A percentile compares a stretch with the other conserved stretches of the same genome.
Conservation (phyloP, 2,329 filamentous ascomycete species). For the Fusarium sp. region DNA sequence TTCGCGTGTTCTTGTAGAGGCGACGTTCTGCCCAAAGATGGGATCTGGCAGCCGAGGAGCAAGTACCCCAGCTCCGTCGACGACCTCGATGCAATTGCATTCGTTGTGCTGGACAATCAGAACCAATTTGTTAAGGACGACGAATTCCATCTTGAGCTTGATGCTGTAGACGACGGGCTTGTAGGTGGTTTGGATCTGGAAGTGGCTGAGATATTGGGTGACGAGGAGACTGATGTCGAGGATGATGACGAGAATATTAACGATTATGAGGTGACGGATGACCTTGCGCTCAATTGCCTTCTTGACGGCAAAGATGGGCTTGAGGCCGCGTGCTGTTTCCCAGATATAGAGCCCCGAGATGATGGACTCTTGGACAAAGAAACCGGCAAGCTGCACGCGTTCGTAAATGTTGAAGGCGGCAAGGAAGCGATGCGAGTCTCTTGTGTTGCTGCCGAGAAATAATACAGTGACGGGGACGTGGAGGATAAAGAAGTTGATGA, state of each 20-base stretch:
- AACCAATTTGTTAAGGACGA: slow-evolving; percentile 38
- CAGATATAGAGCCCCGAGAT: slow-evolving; percentile 39
- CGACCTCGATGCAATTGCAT: slow-evolving; percentile 38
- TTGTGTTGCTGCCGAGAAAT: slow-evolving; percentile 37
- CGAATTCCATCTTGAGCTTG: slow-evolving; percentile 42
- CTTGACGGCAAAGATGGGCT: slow-evolving; percentile 35
- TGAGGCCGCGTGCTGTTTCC: slow-evolving; percentile 34
- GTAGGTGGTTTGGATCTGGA: slow-evolving; percentile 41
- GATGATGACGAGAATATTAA: slow-evolving; percentile 40
- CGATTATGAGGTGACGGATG: slow-evolving; percentile 34
- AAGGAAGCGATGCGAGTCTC: slow-evolving; percentile 18
- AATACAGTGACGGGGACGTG: slow-evolving; percentile 34
- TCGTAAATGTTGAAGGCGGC: slow-evolving; percentile 39
- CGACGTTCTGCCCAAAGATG: neutral
- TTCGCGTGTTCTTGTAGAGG: slow-evolving; percentile 17
- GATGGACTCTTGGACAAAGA: slow-evolving; percentile 37
- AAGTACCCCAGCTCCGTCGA: slow-evolving; percentile 16
- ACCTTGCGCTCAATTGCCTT: slow-evolving; percentile 32
- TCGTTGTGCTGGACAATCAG: slow-evolving; percentile 31
- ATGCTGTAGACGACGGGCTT: slow-evolving; percentile 43
- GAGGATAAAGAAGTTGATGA: slow-evolving; percentile 36
- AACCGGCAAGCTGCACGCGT: slow-evolving; percentile 35
- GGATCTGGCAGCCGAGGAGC: neutral
- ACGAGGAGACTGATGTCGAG: slow-evolving; percentile 34
- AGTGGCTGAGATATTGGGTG: slow-evolving; percentile 39